Percentiles rank a stretch among this genome's conserved stretches.
Evolutionary conservation across 108 stramenopile species (phyloP).

Genomic region (Nitzschia putrida): DNA sequence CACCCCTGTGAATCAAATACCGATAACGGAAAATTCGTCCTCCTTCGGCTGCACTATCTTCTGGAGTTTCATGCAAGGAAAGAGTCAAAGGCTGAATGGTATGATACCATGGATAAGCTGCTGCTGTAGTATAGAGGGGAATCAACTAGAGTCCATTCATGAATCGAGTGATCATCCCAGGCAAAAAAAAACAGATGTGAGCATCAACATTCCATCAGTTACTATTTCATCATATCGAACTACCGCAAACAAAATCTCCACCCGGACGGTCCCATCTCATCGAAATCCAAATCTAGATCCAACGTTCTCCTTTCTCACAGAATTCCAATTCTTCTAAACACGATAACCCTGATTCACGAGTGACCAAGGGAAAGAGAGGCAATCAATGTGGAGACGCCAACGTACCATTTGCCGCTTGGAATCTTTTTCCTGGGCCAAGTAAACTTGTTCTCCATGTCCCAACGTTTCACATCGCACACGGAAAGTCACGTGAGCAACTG

Average conservation of each 20-base stretch:
- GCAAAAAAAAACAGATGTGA: not conserved
- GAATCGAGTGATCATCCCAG: not conserved
- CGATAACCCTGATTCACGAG: too few species aligned
- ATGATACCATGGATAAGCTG: constrained; percentile 75
- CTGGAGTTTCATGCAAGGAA: constrained; percentile 7
- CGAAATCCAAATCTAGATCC: too few species aligned
- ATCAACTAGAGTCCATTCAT: constrained; percentile 34
- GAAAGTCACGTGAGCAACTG: constrained; percentile 71
- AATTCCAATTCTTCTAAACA: too few species aligned
- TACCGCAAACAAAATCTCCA: too few species aligned
- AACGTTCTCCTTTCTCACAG: too few species aligned
- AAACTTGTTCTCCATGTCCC: constrained; percentile 80
- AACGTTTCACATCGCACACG: constrained; percentile 81
- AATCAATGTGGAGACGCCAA: not conserved
- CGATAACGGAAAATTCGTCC: constrained; percentile 49
- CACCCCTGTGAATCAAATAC: constrained; percentile 70
- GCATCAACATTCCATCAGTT: too few species aligned
- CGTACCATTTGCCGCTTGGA: constrained; percentile 48
- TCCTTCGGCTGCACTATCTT: not conserved
- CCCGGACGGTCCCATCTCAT: too few species aligned
- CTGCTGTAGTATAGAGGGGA: constrained; percentile 73
- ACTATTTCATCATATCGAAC: too few species aligned
- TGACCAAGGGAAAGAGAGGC: not conserved
- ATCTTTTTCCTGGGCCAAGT: constrained; percentile 51
- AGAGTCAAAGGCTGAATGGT: constrained; percentile 59